Percentiles rank a stretch among this genome's conserved stretches.
phyloP scores from a whole-genome alignment of 1,284 basidiomycete species.

The Ustilago curta region DNA sequence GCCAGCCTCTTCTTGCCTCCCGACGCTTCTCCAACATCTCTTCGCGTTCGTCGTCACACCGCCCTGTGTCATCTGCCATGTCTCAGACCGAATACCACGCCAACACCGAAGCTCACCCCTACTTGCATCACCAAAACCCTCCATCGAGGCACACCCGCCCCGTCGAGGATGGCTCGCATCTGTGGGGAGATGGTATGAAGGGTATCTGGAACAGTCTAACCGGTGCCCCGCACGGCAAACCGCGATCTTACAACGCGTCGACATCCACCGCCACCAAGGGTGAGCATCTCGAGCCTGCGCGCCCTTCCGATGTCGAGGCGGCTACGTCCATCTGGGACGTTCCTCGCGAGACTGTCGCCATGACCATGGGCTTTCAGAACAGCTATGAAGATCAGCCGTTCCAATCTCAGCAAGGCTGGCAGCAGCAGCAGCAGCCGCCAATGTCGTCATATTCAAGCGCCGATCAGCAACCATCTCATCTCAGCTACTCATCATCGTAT shows the following conservation, averaged over 20 bases:
- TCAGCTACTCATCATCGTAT: constrained; percentile 25
- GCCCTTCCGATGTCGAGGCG: constrained; percentile 43
- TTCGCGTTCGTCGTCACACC: constrained; percentile 8
- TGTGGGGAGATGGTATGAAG: constrained; percentile 52
- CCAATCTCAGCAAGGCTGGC: constrained; percentile 30
- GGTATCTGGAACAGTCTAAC: constrained; percentile 50
- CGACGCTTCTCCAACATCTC: constrained; percentile 18
- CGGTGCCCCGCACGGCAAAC: constrained; percentile 40
- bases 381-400: constrained; percentile 37
- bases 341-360: constrained; percentile 49
- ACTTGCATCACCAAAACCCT: constrained; percentile 12
- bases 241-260: constrained; percentile 11
- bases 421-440: constrained; percentile 22
- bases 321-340: constrained; percentile 46
- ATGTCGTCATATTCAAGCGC: constrained; percentile 10
- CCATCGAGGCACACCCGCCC: constrained; percentile 15
- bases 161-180: constrained; percentile 41
- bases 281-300: constrained; percentile 35
- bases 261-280: constrained; percentile 13
- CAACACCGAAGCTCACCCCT: constrained; percentile 9
- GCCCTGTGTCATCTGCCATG: constrained; percentile 5
- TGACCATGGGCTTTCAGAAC: constrained; percentile 49
- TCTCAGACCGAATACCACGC: constrained; percentile 1
- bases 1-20: constrained; percentile 23
- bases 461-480: constrained; percentile 17